Conservation (phyloP, 1,284 basidiomycete genomes). For the Vanrija humicola region DNA sequence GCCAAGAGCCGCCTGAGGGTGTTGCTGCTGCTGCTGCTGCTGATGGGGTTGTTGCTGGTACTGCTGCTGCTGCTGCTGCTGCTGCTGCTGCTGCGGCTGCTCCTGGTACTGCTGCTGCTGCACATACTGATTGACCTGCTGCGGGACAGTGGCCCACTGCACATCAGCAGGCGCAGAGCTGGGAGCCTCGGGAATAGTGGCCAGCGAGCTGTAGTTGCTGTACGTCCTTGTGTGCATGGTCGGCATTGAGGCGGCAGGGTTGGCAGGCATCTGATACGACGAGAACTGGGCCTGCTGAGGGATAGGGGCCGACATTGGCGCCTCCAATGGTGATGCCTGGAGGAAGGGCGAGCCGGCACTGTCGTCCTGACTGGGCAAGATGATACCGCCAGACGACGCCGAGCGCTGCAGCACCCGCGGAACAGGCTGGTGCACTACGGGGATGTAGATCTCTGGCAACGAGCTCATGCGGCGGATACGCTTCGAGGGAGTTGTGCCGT, state of each 20-base stretch:
- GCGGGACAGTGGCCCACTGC: constrained; percentile 1
- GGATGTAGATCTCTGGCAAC: constrained; percentile 14
- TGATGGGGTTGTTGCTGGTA: constrained; percentile 1
- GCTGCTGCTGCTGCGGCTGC: background rate
- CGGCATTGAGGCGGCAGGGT: background rate
- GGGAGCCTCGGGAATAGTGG: constrained; percentile 19
- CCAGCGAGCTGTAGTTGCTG: constrained; percentile 10
- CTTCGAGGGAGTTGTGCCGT: no score
- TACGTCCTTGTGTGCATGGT: no score
- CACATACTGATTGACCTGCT: background rate
- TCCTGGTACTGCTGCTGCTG: background rate
- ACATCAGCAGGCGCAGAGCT: constrained; percentile 10
- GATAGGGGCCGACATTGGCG: background rate
- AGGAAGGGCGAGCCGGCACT: constrained; percentile 7
- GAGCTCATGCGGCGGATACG: constrained; percentile 2
- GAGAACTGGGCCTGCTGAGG: constrained; percentile 11
- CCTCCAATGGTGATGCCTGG: constrained; percentile 2
- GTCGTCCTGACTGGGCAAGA: background rate
- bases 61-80: constrained; percentile 7
- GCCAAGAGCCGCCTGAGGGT: no score
- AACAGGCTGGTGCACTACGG: background rate
- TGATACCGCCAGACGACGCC: constrained; percentile 7
- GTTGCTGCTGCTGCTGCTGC: background rate
- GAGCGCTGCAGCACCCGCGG: constrained; percentile 14
- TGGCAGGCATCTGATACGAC: background rate